Evolutionary conservation across 768 basidiomycete genomes (phyloP).

Genomic region (Tricholoma matsutake): DNA sequence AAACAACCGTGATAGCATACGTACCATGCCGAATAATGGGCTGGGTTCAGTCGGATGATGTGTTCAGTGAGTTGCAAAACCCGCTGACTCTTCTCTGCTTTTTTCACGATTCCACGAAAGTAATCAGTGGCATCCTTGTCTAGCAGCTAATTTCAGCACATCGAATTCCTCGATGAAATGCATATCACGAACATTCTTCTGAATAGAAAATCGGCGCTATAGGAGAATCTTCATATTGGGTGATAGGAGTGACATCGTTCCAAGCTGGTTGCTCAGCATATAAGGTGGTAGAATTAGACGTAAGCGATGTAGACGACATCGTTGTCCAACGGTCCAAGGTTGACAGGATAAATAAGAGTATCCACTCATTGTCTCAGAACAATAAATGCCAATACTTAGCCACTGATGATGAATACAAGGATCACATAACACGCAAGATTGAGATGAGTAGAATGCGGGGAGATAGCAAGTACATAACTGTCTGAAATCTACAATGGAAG

Average conservation of each 20-base stretch:
- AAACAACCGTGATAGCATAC: conserved; percentile 19
- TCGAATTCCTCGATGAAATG: neutral
- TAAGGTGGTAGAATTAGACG: conserved; percentile 22
- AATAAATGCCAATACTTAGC: neutral
- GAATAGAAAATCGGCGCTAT: conserved; percentile 93
- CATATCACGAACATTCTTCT: conserved; percentile 66
- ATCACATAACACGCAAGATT: neutral
- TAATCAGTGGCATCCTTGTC: conserved; percentile 93
- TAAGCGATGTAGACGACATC: conserved; percentile 12
- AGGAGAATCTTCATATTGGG: conserved; percentile 78
- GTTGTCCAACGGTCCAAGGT: neutral
- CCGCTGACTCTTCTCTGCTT: conserved; percentile 74
- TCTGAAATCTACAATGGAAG: neutral
- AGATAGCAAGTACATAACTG: neutral
- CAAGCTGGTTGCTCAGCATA: conserved; percentile 71
- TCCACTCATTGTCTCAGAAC: neutral
- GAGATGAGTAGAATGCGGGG: neutral
- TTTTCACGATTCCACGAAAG: conserved; percentile 80
- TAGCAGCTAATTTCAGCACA: conserved; percentile 26
- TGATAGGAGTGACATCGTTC: conserved; percentile 74
- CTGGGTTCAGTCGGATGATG: conserved; percentile 90
- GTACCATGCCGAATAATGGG: conserved; percentile 96
- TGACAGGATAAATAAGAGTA: neutral
- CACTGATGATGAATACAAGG: neutral
- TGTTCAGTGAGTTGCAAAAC: conserved; percentile 86